Evolutionary conservation across 139 green algal genomes (phyloP), one percentile per base, ranked within the genome.

Genomic region (Chlamydomonas incerta): DNA sequence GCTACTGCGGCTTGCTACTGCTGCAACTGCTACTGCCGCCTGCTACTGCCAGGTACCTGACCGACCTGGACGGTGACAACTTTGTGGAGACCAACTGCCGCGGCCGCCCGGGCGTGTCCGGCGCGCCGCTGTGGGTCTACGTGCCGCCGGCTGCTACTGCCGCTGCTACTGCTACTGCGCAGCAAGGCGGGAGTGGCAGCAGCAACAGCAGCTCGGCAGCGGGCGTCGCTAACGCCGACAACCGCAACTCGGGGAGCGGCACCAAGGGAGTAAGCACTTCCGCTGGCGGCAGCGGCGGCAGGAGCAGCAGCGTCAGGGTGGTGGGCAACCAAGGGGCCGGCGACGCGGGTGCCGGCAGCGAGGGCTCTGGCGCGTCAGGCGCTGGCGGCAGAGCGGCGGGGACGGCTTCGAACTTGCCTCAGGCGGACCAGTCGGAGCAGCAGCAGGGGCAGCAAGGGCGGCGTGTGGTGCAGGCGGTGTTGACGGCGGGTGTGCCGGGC

Each of bases 101-200:
- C 0, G 77, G 77, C 23, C 63, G 46, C 21, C 77, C 77, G 5
- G 77, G 77, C 8, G 77, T 83, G 15, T 74, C 63, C 2, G 77
- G 77, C 5, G 77, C 77, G 41, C 77, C 77, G 41, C 41, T 83
- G 62, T 83, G 77, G 77, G 46, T 66, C 2, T 83, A 74, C 18
- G 29, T 35, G 23, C 63, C 74, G 55, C 33, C 58, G 24, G 34
- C 55, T 29, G 58, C 20, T 17, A 31, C 58, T 10, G 58, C 20
- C 18, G 58, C 58, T 5, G 58, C n/a, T n/a, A n/a, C n/a, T n/a
- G n/a, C n/a, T n/a, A n/a, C n/a, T 17, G 8, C 73, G 69, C 2
- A 20, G 35, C 13, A 18, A 20, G 24, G 37, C 35, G 17, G 24
- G 28, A 41, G 31, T 8, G 31, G 66, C 31, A 72, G 28, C 13